phyloP scores from a whole-genome alignment of 306 rosid genomes.

The Styphnolobium japonicum region DNA sequence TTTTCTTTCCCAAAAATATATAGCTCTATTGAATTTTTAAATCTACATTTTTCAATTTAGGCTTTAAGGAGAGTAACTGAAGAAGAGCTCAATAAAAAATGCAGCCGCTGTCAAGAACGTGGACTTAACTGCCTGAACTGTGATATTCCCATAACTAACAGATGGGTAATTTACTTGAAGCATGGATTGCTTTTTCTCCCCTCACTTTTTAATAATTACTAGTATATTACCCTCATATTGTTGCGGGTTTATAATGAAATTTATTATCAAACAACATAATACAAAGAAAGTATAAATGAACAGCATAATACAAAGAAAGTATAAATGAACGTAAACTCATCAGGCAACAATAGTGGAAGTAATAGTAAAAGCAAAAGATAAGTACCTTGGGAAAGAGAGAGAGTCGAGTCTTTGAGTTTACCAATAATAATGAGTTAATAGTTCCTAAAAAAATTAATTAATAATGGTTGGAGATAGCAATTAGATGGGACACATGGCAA shows the following conservation, averaged over 20 bases:
- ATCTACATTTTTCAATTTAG: not conserved
- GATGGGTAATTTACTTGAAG: not conserved
- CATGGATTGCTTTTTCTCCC: not conserved
- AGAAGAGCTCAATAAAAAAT: not conserved
- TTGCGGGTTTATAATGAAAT: not conserved
- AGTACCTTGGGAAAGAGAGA: not conserved
- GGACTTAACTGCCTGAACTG: not conserved
- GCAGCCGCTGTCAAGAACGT: not conserved
- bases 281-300: not conserved
- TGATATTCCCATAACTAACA: not conserved
- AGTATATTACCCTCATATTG: not conserved
- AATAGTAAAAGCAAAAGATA: not conserved
- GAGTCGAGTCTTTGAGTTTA: not conserved
- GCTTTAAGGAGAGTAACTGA: slow-evolving; percentile 7
- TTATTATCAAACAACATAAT: not conserved
- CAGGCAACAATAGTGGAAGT: not conserved
- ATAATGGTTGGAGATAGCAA: not conserved
- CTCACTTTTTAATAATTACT: not conserved
- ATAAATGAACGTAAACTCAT: not conserved
- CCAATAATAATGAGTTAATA: not conserved
- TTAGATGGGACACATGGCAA: not conserved
- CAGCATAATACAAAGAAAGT: too few relatives aligned
- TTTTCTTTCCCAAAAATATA: not conserved
- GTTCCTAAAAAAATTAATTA: not conserved
- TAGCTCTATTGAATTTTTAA: not conserved